Evolutionary conservation across 495 filamentous ascomycete genomes (phyloP), one percentile per base, ranked within the genome.

Genomic region (Aspergillus cavernicola): DNA sequence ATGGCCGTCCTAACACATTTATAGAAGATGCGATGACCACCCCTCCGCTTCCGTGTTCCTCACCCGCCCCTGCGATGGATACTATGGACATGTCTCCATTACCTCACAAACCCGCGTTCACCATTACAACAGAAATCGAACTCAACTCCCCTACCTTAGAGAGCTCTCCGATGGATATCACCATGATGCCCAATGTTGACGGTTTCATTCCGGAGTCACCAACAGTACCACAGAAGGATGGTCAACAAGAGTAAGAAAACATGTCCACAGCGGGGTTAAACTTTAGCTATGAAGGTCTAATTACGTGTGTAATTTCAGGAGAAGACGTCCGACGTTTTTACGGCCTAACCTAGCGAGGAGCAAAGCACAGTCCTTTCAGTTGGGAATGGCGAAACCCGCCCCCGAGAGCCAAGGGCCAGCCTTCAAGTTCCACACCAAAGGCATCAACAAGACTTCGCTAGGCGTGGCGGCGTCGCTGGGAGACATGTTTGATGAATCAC

Each of bases 41-140:
- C 6, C 92, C 93, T 41, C 89, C 89, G 10, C 75, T 92, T 15
- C 86, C 85, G 35, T 81, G 84, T 2, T 95, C 92, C 10, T 97
- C 93, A 6, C 92, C 92, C 10, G 79, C 77, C 12, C 73, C 79
- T n/a, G 74, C 71, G n/a, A 75, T 81, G 55, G 91, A 97, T 56
- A 74, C 78, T 31, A 97, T 97, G 91, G 95, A 97, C 59, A 85
- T 96, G 71, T 96, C 92, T 18, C 93, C 93, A 11, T 70, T 97
- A 33, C 93, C 92, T 11, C 92, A 96, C 68, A 98, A 97, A 73
- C 77, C 80, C 19, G 78, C 88, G 9, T 90, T 85, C 61, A 66
- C 71, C 31, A 62, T 74, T 40, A 64, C 69, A 11, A 72, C 75
- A 5, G 77, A 86, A 53, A 68, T 89, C 22, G 82, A 86, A 51